A percentile compares a stretch with the other conserved stretches of the same genome.
These are phyloP conservation scores for Aspergillus terreus DNA, from an alignment of 2,329 filamentous ascomycete genomes.

Conservation along the genomic window DNA sequence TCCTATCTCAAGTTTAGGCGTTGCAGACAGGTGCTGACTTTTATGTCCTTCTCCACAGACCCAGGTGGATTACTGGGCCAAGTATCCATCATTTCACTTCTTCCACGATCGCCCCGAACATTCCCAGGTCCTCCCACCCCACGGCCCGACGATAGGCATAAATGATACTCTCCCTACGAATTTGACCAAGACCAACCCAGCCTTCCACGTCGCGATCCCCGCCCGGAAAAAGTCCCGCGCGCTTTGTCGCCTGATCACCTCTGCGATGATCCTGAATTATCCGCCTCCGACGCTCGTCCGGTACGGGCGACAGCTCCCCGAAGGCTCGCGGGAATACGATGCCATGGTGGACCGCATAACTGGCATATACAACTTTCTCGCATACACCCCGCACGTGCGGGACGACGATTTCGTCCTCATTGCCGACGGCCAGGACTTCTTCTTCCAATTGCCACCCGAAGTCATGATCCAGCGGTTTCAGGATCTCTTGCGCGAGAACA, in stretches of 20 bases:
- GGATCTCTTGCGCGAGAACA: conserved; percentile 50
- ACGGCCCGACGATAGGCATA: conserved; percentile 13
- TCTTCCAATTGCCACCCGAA: conserved; percentile 63
- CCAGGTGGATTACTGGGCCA: conserved; percentile 28
- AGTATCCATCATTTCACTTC: conserved; percentile 31
- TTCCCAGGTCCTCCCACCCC: conserved; percentile 23
- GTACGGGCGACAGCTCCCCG: conserved; percentile 32
- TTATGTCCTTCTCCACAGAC: conserved; percentile 11
- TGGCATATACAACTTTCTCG: conserved; percentile 47
- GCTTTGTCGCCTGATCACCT: conserved; percentile 57
- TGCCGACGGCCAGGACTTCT: conserved; percentile 61
- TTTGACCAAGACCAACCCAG: conserved; percentile 33
- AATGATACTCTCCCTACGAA: conserved; percentile 29
- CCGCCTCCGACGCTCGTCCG: conserved; percentile 55
- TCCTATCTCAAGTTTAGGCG: not conserved
- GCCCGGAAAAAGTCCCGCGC: conserved; percentile 45
- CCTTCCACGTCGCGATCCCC: conserved; percentile 56
- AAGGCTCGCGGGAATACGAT: conserved; percentile 32
- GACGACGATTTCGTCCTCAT: conserved; percentile 62
- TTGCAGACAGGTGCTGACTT: conserved; percentile 3
- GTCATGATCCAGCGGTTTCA: conserved; percentile 62
- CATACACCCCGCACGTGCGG: conserved; percentile 44
- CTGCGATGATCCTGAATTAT: conserved; percentile 57
- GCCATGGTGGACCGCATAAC: conserved; percentile 45
- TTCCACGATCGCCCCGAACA: conserved; percentile 29